Evolutionary conservation across 1,284 basidiomycete genomes (phyloP).

Genomic region (Pholiota adiposa): DNA sequence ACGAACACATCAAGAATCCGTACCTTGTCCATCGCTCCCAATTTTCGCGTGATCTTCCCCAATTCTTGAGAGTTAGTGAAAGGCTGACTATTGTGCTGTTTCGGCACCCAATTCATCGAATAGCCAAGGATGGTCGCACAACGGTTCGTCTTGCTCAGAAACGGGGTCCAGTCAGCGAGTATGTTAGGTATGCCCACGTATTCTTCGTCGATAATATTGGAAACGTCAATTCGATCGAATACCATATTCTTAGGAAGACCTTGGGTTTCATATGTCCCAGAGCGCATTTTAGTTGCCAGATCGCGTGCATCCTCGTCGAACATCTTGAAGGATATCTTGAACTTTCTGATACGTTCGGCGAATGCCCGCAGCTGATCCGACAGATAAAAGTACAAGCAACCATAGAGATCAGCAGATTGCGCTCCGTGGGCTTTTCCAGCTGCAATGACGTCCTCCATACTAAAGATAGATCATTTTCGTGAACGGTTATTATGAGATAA

Average conservation of each 20-base stretch:
- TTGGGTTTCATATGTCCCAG: slow-evolving; percentile 10
- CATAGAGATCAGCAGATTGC: slow-evolving; percentile 42
- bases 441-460: slow-evolving; percentile 30
- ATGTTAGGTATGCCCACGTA: slow-evolving; percentile 41
- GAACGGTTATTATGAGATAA: too few species aligned
- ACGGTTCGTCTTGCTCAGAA: slow-evolving; percentile 31
- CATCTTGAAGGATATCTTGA: slow-evolving; percentile 36
- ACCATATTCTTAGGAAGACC: slow-evolving; percentile 26
- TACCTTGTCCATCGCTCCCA: slow-evolving; percentile 10
- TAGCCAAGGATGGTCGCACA: slow-evolving; percentile 43
- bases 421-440: slow-evolving; percentile 38
- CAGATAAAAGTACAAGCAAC: slow-evolving; percentile 49
- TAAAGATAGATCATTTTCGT: slow-evolving; percentile 12
- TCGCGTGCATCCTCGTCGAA: slow-evolving; percentile 29
- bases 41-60: neutral
- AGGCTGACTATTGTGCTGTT: slow-evolving; percentile 13
- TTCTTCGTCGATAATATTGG: slow-evolving; percentile 46
- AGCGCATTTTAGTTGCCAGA: slow-evolving; percentile 27
- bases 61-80: neutral
- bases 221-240: slow-evolving; percentile 50
- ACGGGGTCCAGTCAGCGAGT: slow-evolving; percentile 38
- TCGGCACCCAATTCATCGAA: slow-evolving; percentile 48
- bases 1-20: neutral
- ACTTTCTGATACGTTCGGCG: slow-evolving; percentile 32
- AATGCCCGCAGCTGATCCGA: slow-evolving; percentile 40